Conservation (phyloP, 2,329 filamentous ascomycete species). For the Zasmidium angulare region DNA sequence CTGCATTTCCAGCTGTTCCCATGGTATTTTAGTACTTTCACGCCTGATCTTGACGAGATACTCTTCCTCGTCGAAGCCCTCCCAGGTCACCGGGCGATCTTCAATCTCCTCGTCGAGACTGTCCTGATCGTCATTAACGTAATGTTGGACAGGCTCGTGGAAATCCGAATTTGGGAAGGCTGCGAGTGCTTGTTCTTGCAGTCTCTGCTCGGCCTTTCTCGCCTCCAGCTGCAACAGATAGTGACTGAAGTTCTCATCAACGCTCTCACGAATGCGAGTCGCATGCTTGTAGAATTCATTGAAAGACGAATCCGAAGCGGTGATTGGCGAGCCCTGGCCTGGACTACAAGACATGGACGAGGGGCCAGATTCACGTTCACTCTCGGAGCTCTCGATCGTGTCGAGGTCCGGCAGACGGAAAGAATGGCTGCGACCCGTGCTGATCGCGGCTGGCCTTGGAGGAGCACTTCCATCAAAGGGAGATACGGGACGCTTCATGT, state of each 20-base stretch:
- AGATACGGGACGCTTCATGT: slow-evolving; percentile 26
- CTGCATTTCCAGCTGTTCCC: slow-evolving; percentile 80
- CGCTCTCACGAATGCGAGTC: slow-evolving; percentile 61
- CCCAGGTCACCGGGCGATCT: slow-evolving; percentile 39
- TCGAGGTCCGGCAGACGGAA: slow-evolving; percentile 63
- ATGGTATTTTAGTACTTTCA: slow-evolving; percentile 64
- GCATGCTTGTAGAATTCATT: slow-evolving; percentile 51
- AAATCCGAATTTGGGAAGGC: slow-evolving; percentile 72
- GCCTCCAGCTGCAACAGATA: slow-evolving; percentile 79
- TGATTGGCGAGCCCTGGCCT: slow-evolving; percentile 42
- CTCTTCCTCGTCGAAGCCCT: slow-evolving; percentile 41
- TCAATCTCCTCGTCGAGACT: slow-evolving; percentile 35
- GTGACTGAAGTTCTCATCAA: slow-evolving; percentile 72
- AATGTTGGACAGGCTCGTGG: slow-evolving; percentile 70
- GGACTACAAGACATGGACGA: slow-evolving; percentile 46
- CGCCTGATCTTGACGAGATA: slow-evolving; percentile 41
- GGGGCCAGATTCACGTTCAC: slow-evolving; percentile 41
- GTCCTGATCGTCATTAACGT: slow-evolving; percentile 57
- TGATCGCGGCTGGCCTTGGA: slow-evolving; percentile 34
- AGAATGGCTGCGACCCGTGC: slow-evolving; percentile 46
- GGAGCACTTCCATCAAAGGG: slow-evolving; percentile 36
- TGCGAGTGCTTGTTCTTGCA: slow-evolving; percentile 73
- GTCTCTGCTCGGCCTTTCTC: slow-evolving; percentile 74
- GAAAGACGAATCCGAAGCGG: slow-evolving; percentile 48
- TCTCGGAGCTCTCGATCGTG: slow-evolving; percentile 61